Percentiles rank a stretch among this genome's conserved stretches.
phyloP scores from a whole-genome alignment of 2,329 filamentous ascomycete genomes.

The Phyllosticta citrichinensis region DNA sequence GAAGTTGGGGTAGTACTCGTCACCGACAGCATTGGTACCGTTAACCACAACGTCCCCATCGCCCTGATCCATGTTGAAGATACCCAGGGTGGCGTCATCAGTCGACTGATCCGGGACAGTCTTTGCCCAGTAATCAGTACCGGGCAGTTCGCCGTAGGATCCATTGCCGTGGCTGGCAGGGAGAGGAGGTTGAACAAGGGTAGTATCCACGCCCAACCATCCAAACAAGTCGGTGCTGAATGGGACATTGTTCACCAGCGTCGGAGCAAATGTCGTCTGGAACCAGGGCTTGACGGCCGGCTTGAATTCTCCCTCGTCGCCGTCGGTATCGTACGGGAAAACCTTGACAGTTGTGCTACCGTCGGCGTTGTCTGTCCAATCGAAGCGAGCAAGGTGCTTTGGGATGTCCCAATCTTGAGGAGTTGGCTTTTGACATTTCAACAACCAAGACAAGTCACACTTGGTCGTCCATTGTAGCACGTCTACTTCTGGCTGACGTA shows the following conservation, averaged over 20 bases:
- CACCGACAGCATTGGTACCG: neutral
- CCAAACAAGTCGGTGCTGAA: neutral
- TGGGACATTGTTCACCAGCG: neutral
- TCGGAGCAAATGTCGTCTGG: neutral
- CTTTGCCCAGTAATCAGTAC: neutral
- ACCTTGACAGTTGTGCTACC: neutral
- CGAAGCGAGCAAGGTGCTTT: constrained; percentile 25
- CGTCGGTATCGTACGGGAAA: neutral
- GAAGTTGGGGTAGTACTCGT: neutral
- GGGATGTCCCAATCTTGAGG: constrained; percentile 25
- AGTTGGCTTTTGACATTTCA: neutral
- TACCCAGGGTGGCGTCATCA: neutral
- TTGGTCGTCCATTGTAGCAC: neutral
- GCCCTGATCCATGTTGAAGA: neutral
- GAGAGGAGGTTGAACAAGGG: neutral
- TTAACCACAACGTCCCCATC: neutral
- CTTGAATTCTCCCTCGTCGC: neutral
- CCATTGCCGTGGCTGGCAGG: neutral
- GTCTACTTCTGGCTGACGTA: neutral
- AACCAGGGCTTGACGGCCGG: neutral
- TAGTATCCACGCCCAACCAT: neutral
- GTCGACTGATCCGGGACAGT: neutral
- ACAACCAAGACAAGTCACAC: neutral
- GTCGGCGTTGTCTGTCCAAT: constrained; percentile 8
- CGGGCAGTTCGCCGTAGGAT: neutral